Conservation (phyloP, 164 flowering plant species). For the Stephania cephalantha region DNA sequence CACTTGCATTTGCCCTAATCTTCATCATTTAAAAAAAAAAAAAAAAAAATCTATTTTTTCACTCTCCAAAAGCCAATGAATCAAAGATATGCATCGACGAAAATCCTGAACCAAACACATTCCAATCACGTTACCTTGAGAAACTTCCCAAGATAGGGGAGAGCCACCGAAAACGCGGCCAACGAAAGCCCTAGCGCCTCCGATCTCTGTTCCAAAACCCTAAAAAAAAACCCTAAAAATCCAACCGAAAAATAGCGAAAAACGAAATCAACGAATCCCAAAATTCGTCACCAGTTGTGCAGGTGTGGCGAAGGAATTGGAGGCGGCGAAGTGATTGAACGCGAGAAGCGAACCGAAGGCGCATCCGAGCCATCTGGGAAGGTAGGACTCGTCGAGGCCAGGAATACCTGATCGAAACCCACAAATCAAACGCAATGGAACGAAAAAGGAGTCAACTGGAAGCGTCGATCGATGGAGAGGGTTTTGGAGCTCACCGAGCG, state of each 20-base stretch:
- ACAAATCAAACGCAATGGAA: not conserved
- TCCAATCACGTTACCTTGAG: conserved; percentile 48
- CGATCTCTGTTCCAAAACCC: conserved; percentile 40
- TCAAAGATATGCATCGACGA: not conserved
- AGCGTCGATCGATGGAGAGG: not conserved
- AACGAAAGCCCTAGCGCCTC: conserved; percentile 67
- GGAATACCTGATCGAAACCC: conserved; percentile 52
- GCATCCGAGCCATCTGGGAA: conserved; percentile 85
- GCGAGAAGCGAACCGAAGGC: conserved; percentile 61
- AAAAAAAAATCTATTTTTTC: not conserved
- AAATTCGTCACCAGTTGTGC: conserved; percentile 57
- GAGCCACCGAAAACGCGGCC: conserved; percentile 59
- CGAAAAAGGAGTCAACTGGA: too few relatives aligned
- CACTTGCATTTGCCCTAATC: not conserved
- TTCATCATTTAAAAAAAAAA: not conserved
- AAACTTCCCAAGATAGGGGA: conserved; percentile 80
- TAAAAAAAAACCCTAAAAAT: conserved; percentile 1
- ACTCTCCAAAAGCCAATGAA: not conserved
- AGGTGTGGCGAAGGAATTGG: conserved; percentile 34
- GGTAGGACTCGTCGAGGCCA: conserved; percentile 83
- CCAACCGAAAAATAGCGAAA: not conserved
- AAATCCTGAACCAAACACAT: not conserved
- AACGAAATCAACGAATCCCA: not conserved
- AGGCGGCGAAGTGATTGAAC: conserved; percentile 60
- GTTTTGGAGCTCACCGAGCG: conserved; percentile 41